Base-by-base conservation (phyloP, 441 rosid species). In the Populus trichocarpa region DNA sequence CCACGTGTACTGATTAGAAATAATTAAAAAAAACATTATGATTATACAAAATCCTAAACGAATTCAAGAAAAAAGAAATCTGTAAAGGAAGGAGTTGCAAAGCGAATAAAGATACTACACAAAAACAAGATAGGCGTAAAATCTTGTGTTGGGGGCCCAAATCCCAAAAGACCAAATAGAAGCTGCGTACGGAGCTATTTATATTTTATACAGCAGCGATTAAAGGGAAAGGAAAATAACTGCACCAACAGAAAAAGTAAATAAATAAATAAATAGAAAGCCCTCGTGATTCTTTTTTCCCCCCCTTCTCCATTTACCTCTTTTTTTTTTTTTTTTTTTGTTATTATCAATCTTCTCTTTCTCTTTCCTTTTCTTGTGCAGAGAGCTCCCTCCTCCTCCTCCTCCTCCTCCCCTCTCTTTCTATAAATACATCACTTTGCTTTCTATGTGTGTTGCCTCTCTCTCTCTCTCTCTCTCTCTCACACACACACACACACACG, bases 291-390 rank as follows among this genome's bases (percentile, higher is more conserved):
- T 36, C 22, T 22, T 4, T 72, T n/a, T 13, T 14, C 18, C 61
- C 50, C 61, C 72, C 40, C 9, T 0, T 11, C 40, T 32, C 22
- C 68, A 11, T 57, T 33, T 70, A 14, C 66, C 61, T 35, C 67
- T 33, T 63, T 14, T 42, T 36, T 35, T 20, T 42, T 36, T 35
- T 20, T 40, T 36, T 32, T 64, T 36, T 71, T 42, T 28, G 9
- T 32, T 53, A 30, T 28, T 26, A 70, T 23, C 30, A 18, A 40
- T 46, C 18, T 46, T 61, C 75, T 11, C 70, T 46, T 22, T 38
- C 61, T 75, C 50, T 42, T 20, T 32, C 8, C 69, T 22, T 73
- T 79, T 79, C 75, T 80, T 78, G 83, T 80, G 81, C 83, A 78
- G 81, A 76, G 82, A 42, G 82, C 82, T 16, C 61, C 82, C 72